Base-by-base conservation (phyloP, 169 alveolate species). In the Plasmodium billcollinsi region DNA sequence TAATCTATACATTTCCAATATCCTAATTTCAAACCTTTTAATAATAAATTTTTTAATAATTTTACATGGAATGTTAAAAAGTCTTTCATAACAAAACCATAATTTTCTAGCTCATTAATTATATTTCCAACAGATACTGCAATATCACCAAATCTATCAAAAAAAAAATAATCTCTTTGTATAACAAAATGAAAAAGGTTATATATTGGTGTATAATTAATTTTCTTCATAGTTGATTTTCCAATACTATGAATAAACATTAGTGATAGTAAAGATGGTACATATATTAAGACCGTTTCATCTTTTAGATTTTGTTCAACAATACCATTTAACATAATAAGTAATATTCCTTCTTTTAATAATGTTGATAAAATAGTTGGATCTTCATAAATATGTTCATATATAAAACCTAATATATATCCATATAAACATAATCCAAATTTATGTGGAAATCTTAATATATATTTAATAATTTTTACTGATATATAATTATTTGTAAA, bases 71-170 rank as follows among this genome's bases (percentile, higher is more conserved):
- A 67, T 47, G 65, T 39, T 56, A 71, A 47, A 33, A 69, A 83
- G 18, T 83, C 91, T 70, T 63, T 83, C 85, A 83, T 70, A 0
- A 58, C 73, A 61, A 83, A 83, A 7, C 91, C 91, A 52, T 83
- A 83, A 26, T 83, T 83, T 63, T 83, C 91, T 73, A 83, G 18
- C 66, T 83, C 91, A 56, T 83, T 83, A 49, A 71, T 71, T 21
- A 83, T 83, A 33, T 83, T 83, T 7, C 96, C 96, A 9, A 94
- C 91, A 7, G 96, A 88, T 62, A 95, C 86, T 18, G 96, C 95
- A 33, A 94, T 94, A 58, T 94, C 96, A 5, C 96, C 96, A 73
- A 94, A 94, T 74, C 95, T 86, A 52, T 94, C 96, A 63, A 91
- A 94, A 43, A 94, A 88, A n/a, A 94, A 95, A 74, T 91, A 94